Percentiles rank a stretch among this genome's conserved stretches.
These are phyloP conservation scores for Penicillium pancosmium DNA, from an alignment of 495 filamentous ascomycete genomes.

Conservation along the genomic window DNA sequence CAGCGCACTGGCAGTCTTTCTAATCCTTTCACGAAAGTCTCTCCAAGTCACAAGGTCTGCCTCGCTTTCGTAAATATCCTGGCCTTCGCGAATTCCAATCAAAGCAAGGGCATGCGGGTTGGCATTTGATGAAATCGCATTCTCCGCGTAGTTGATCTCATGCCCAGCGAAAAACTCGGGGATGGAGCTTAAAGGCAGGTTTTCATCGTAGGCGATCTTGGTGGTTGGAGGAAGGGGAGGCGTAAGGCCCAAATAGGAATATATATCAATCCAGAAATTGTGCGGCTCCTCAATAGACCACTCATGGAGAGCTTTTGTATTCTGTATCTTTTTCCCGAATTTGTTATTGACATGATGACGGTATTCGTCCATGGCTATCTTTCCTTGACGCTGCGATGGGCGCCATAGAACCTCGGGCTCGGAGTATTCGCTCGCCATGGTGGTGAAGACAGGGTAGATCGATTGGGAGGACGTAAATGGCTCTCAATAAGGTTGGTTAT, in stretches of 20 bases:
- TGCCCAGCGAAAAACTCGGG: background rate
- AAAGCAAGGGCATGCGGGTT: background rate
- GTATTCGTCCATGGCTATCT: background rate
- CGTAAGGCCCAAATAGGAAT: background rate
- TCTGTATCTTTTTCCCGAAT: background rate
- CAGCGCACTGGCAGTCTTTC: background rate
- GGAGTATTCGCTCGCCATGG: background rate
- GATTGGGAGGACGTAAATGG: background rate
- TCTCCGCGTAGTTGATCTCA: slow-evolving; percentile 2
- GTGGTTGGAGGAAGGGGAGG: background rate
- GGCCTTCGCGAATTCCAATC: background rate
- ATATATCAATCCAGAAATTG: slow-evolving; percentile 1
- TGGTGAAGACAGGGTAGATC: background rate
- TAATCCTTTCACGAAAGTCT: background rate
- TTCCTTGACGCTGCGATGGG: background rate
- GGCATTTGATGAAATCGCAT: background rate
- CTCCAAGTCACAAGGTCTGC: background rate
- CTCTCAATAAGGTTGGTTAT: background rate
- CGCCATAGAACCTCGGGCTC: background rate
- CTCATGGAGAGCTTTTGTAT: background rate
- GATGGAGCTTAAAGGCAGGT: background rate
- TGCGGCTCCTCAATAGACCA: background rate
- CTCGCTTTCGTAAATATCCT: background rate
- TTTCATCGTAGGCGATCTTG: background rate
- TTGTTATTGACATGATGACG: background rate